Percentiles rank a stretch among this genome's conserved stretches.
Evolutionary conservation across 495 filamentous ascomycete genomes (phyloP).

Genomic region (Talaromyces stipitatus): DNA sequence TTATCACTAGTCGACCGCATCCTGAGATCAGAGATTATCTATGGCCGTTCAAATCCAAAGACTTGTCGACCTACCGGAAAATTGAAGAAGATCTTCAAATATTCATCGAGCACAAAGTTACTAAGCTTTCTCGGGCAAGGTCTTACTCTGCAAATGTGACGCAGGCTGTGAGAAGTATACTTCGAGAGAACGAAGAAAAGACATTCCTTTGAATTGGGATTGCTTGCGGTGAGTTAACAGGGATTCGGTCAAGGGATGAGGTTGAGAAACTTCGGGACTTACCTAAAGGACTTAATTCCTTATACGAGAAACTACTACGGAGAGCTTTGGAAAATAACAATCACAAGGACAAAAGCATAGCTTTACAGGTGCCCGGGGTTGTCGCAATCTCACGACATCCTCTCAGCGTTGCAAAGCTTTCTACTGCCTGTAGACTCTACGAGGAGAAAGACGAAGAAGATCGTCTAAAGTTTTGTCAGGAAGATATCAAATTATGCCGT

Average conservation of each 20-base stretch:
- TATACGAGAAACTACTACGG: slow-evolving; percentile 14
- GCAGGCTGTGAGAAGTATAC: slow-evolving; percentile 7
- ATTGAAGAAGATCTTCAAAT: slow-evolving; percentile 11
- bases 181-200: slow-evolving; percentile 18
- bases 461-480: slow-evolving; percentile 5
- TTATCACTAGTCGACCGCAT: slow-evolving; percentile 19
- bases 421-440: slow-evolving; percentile 9
- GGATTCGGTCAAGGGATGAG: slow-evolving; percentile 5
- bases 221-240: slow-evolving; percentile 11
- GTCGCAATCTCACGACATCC: slow-evolving; percentile 9
- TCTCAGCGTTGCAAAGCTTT: slow-evolving; percentile 10
- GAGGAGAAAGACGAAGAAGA: slow-evolving; percentile 7
- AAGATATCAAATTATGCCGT: slow-evolving; percentile 12
- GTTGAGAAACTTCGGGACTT: slow-evolving; percentile 8
- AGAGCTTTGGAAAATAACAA: slow-evolving; percentile 4
- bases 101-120: slow-evolving; percentile 15
- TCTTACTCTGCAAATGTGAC: slow-evolving; percentile 11
- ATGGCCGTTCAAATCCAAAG: slow-evolving; percentile 5
- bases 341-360: background rate
- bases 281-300: slow-evolving; percentile 8
- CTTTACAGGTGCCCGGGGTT: slow-evolving; percentile 6
- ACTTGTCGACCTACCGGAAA: slow-evolving; percentile 10
- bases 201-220: slow-evolving; percentile 24
- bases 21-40: slow-evolving; percentile 14
- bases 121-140: slow-evolving; percentile 10